These are phyloP conservation scores for Geranium incanum DNA, from an alignment of 441 rosid genomes.

Conservation along the genomic window DNA sequence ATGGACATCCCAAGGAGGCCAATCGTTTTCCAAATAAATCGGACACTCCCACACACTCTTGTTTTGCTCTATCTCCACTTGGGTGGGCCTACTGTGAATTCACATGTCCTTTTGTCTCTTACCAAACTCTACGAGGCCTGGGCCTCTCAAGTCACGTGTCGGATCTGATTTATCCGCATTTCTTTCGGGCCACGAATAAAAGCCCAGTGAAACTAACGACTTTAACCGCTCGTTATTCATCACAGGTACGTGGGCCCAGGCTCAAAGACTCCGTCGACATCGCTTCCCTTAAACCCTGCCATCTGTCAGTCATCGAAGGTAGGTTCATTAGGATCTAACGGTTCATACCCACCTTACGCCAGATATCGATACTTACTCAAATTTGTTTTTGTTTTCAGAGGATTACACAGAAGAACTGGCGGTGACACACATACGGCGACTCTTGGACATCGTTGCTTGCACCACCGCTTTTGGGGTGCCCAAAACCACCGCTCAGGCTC, in stretches of 20 bases:
- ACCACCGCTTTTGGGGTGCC: constrained; percentile 48
- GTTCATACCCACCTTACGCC: neutral
- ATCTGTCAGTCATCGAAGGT: constrained; percentile 54
- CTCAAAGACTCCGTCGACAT: constrained; percentile 66
- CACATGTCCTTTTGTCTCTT: neutral
- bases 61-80: neutral
- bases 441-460: constrained; percentile 69
- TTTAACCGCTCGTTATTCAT: neutral
- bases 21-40: neutral
- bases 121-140: neutral
- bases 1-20: neutral
- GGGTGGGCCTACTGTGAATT: too few relatives aligned
- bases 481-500: constrained; percentile 27
- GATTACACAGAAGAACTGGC: constrained; percentile 56
- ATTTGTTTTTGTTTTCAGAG: constrained; percentile 33
- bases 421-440: constrained; percentile 53
- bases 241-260: constrained; percentile 52
- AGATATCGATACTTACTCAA: neutral
- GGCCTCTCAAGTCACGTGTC: neutral
- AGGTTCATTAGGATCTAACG: constrained; percentile 21
- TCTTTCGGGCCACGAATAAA: neutral
- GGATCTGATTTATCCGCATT: neutral
- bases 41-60: neutral
- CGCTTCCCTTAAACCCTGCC: constrained; percentile 60
- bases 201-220: neutral